Conservation (phyloP, 2,329 filamentous ascomycete genomes). For the Emmonsiellopsis sp. region DNA sequence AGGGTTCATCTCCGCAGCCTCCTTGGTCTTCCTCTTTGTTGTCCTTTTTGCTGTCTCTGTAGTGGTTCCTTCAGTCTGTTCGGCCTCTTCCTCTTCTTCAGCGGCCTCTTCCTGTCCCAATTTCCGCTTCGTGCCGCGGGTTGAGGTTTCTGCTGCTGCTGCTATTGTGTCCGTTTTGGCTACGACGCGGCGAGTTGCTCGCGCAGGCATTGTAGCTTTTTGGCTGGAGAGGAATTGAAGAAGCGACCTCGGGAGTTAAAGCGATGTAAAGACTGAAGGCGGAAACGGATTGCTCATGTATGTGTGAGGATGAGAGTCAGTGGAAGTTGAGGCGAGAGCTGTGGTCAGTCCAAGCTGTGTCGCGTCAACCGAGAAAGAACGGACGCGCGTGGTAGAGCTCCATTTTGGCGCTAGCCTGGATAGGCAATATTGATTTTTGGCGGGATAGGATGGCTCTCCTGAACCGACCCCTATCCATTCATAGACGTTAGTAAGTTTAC, state of each 20-base stretch:
- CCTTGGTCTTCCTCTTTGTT: conserved; percentile 46
- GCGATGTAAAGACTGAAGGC: neutral
- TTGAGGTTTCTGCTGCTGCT: neutral
- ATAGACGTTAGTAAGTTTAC: too few relatives aligned
- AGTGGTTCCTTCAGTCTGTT: conserved; percentile 10
- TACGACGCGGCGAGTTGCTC: neutral
- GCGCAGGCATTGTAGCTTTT: neutral
- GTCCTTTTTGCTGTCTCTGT: conserved; percentile 17
- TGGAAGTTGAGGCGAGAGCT: neutral
- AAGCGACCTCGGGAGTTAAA: too few relatives aligned
- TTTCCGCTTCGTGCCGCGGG: neutral
- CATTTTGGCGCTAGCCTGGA: neutral
- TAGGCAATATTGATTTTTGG: neutral
- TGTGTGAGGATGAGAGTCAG: neutral
- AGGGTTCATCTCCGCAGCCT: conserved; percentile 49
- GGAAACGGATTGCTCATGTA: neutral
- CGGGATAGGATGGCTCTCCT: too few relatives aligned
- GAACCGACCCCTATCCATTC: too few relatives aligned
- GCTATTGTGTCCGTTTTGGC: neutral
- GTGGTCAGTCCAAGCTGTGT: too few relatives aligned
- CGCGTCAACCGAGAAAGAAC: too few relatives aligned
- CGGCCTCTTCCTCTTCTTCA: conserved; percentile 10
- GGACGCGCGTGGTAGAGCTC: too few relatives aligned
- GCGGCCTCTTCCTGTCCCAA: neutral
- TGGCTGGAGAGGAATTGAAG: too few relatives aligned